A percentile compares a stretch with the other conserved stretches of the same genome.
These are phyloP conservation scores for Paracorniculantispora psalliotae DNA, from an alignment of 2,329 filamentous ascomycete genomes.

Conservation along the genomic window DNA sequence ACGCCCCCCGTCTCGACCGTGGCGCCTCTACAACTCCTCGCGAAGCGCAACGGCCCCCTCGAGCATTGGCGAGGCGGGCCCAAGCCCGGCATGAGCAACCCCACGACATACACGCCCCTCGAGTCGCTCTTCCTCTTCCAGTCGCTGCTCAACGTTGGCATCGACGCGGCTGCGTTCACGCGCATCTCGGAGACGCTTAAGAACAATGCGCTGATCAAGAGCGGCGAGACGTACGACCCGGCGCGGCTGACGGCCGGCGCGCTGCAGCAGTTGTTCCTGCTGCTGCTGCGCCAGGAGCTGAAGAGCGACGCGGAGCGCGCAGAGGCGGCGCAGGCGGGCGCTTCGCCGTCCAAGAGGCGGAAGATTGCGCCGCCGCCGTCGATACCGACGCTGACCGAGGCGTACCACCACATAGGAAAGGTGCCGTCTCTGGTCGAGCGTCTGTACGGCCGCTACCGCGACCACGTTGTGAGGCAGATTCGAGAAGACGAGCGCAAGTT, in stretches of 20 bases:
- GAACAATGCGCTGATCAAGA: conserved; percentile 66
- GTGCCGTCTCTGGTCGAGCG: conserved; percentile 67
- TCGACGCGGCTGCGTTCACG: conserved; percentile 60
- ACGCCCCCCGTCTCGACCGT: conserved; percentile 29
- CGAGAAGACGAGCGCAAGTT: conserved; percentile 68
- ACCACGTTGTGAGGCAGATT: conserved; percentile 64
- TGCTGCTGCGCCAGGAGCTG: conserved; percentile 69
- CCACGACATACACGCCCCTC: conserved; percentile 71
- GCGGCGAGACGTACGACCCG: conserved; percentile 66
- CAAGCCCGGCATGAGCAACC: conserved; percentile 49
- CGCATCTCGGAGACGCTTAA: conserved; percentile 70
- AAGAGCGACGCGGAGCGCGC: conserved; percentile 42
- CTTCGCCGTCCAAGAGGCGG: conserved; percentile 62
- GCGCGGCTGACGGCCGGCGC: conserved; percentile 71
- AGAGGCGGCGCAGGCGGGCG: conserved; percentile 26
- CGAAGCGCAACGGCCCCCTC: conserved; percentile 51
- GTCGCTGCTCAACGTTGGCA: conserved; percentile 64
- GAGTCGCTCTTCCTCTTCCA: conserved; percentile 85
- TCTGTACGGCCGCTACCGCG: conserved; percentile 70
- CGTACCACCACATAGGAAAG: conserved; percentile 59
- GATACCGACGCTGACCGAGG: conserved; percentile 61
- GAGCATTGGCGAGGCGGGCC: conserved; percentile 51
- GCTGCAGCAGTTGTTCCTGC: conserved; percentile 72
- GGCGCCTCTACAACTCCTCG: conserved; percentile 51
- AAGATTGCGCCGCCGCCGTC: conserved; percentile 65